Base-by-base conservation (phyloP, 805 yeast genomes). In the Lachancea mirantina region DNA sequence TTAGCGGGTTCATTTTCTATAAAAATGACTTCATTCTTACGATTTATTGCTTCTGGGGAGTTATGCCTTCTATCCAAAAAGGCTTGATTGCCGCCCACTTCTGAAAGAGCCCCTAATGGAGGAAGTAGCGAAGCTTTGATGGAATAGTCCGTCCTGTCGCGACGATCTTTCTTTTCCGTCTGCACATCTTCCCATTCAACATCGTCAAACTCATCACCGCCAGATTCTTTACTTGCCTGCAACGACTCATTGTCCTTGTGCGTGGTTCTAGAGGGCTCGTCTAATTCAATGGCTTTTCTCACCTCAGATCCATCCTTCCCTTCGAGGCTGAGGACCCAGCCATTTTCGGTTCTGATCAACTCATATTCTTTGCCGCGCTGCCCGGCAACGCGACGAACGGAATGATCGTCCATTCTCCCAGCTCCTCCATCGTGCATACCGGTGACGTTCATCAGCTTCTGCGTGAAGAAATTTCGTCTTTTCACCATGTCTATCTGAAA, bases 401-500 rank as follows among this genome's bases (percentile, higher is more conserved):
- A 41, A 18, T 43, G 47, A 34, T 61, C 67, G 4, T 67, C 64
- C 9, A 51, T 14, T 23, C 46, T 49, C 1, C 59, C 53, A 7
- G 61, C 53, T 9, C 59, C 60, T 9, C 66, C 72, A 25, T 66
- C 75, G 22, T 79, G 82, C 76, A 84, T 68, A 0, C 96, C 97
- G 6, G 84, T 72, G 1, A 81, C 75, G 42, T 77, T 78, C 84
- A 92, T 79, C 23, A 92, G 64, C 42, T 75, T 70, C 57, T 92
- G 97, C 0, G 98, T 89, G 44, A 81, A 77, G 51, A 74, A 87
- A 55, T 92, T 92, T 40, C 99, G 68, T 53, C 85, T 85, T 45
- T 84, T 82, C 1, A 92, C 97, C 73, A 89, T 83, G 46, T 83
- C 77, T 40, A 92, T 84, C 55, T 92, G 99, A 55, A 92, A 92